These are phyloP conservation scores for Gloeopeniophorella convolvens DNA, from an alignment of 768 basidiomycete genomes.

Conservation along the genomic window DNA sequence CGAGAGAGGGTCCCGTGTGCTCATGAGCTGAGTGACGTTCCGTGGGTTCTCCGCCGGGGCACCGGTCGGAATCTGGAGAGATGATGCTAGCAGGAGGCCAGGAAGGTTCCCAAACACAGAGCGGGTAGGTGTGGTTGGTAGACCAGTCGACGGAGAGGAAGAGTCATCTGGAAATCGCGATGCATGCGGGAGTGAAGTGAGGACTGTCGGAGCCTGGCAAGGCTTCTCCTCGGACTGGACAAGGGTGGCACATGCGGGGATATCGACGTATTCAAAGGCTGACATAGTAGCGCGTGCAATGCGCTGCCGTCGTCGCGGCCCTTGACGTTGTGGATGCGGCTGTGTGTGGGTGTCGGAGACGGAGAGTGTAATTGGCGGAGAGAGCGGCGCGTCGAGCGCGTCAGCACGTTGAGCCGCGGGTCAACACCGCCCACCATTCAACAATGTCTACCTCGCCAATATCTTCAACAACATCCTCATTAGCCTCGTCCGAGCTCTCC, in stretches of 20 bases:
- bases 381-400: no score
- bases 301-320: constrained; percentile 1
- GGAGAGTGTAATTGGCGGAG: no score
- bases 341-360: no score
- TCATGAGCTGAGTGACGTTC: constrained; percentile 37
- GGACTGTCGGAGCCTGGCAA: background rate
- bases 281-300: constrained; percentile 3
- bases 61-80: constrained; percentile 17
- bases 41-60: constrained; percentile 14
- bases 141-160: background rate
- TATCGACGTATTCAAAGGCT: constrained; percentile 16
- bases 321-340: no score
- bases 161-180: background rate
- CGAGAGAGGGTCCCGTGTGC: constrained; percentile 63
- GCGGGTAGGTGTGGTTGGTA: constrained; percentile 4
- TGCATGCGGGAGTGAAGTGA: constrained; percentile 4
- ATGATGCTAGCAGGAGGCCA: constrained; percentile 10
- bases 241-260: constrained; percentile 15
- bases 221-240: background rate
- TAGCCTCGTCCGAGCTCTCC: constrained; percentile 10
- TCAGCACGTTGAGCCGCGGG: no score
- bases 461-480: constrained; percentile 5
- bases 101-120: constrained; percentile 19
- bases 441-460: background rate
- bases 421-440: no score